Percentiles rank a stretch among this genome's conserved stretches.
Conservation (phyloP, 1,139 yeast species). For the Suhomyces wounanorum region DNA sequence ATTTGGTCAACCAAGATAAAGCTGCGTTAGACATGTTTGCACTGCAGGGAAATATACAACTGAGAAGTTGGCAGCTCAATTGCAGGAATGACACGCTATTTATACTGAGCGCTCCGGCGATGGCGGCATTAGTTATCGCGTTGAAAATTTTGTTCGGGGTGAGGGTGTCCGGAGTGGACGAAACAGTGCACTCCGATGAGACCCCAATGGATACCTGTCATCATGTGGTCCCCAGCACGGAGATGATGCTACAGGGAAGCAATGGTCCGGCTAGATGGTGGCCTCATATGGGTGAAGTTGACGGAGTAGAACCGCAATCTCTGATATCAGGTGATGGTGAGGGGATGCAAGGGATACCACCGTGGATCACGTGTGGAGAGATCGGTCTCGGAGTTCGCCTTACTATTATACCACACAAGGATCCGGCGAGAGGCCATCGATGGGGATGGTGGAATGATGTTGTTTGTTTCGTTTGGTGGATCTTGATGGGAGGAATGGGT, state of each 20-base stretch:
- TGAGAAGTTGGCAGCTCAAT: background rate
- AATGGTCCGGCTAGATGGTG: background rate
- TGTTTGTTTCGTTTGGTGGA: background rate
- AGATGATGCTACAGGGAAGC: background rate
- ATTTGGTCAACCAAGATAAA: conserved; percentile 75
- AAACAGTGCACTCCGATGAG: conserved; percentile 1
- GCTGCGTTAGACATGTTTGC: conserved; percentile 29
- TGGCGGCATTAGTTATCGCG: conserved; percentile 8
- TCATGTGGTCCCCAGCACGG: background rate
- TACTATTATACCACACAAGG: no score
- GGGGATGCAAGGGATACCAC: conserved; percentile 4
- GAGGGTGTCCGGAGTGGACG: conserved; percentile 11
- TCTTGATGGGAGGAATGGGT: background rate
- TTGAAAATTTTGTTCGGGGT: conserved; percentile 14
- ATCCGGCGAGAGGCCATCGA: background rate
- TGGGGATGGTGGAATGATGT: background rate
- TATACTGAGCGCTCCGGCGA: conserved; percentile 8
- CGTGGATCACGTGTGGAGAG: conserved; percentile 1
- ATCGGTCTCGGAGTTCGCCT: background rate
- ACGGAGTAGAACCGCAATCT: background rate
- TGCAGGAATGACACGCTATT: conserved; percentile 4
- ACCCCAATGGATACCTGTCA: background rate
- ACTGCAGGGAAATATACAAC: conserved; percentile 1
- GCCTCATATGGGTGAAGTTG: background rate
- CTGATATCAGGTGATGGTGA: conserved; percentile 3